A percentile compares a stretch with the other conserved stretches of the same genome.
Conservation (phyloP, 2,329 filamentous ascomycete species). For the Xylaria sp. region DNA sequence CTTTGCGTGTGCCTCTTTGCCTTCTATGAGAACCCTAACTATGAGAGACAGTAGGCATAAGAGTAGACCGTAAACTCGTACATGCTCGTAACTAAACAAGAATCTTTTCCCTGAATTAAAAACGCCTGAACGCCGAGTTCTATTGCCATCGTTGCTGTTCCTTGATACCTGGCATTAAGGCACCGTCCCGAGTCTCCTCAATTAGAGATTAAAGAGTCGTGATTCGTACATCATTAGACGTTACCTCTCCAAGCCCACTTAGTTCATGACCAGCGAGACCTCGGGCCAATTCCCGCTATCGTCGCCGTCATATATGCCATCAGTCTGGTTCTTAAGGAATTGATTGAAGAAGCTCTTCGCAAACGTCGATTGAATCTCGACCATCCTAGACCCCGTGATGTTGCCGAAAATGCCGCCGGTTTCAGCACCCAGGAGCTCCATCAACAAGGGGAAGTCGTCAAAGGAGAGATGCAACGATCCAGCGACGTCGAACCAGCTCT, state of each 20-base stretch:
- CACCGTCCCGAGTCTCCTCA: not conserved
- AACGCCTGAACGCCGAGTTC: no score
- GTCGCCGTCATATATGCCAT: not conserved
- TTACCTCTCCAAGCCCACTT: not conserved
- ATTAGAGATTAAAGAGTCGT: not conserved
- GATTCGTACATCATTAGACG: not conserved
- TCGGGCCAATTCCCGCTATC: not conserved
- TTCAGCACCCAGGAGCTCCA: not conserved
- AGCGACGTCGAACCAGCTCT: constrained; percentile 11
- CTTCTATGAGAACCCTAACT: no score
- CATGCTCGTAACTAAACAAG: no score
- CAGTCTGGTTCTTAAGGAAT: constrained; percentile 11
- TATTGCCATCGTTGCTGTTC: no score
- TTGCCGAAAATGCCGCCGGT: not conserved
- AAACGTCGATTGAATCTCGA: constrained; percentile 10
- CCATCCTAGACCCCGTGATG: constrained; percentile 15
- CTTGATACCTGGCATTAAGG: no score
- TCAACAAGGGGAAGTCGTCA: constrained; percentile 7
- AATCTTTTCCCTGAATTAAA: no score
- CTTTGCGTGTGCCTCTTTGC: no score
- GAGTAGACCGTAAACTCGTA: no score
- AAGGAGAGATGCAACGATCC: constrained; percentile 13
- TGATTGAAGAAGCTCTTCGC: constrained; percentile 17
- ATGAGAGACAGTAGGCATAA: no score
- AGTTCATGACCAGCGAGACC: constrained; percentile 4